Base-by-base conservation (phyloP, 306 rosid species). In the Chamaecrista fasciculata region DNA sequence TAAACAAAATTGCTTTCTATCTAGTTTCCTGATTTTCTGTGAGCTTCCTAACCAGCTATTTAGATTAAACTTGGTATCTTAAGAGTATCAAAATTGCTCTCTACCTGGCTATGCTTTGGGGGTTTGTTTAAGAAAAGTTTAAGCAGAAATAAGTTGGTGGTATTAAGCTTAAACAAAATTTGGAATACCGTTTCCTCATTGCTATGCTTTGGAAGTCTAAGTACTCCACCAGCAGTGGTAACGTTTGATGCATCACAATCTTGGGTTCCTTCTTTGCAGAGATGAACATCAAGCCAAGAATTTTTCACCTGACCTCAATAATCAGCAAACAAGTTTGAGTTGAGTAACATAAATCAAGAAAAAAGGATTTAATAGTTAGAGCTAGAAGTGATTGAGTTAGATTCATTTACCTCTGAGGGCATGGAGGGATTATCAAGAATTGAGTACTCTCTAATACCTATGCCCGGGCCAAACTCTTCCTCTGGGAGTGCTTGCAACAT, bases 231-330 rank as follows among this genome's bases (percentile, higher is more conserved):
- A 47, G 56, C 67, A 3, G 63, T 75, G 48, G 89, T 82, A 72
- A 75, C 72, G 71, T 85, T 81, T 53, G 92, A 85, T 49, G 82
- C 82, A 28, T 61, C 62, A 52, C 95, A 95, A 69, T 72, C 80
- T 57, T 23, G 60, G 14, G 28, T 78, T 81, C 87, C 97, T 78
- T 83, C 87, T 81, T 81, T 85, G 75, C 99, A 91, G 63, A 95
- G 87, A 18, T 87, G 92, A 78, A 95, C 96, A 58, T 95, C 84
- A 53, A 95, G 91, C 95, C 97, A 78, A 50, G 99, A 95, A 14
- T 73, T 86, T 71, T 84, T 95, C 76, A 89, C 93, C 99, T 95
- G 83, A 67, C 69, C 48, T 60, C 72, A 53, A 80, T 40, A 79
- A 63, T 44, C 66, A 4, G 52, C 26, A 59, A 28, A 67, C 46